phyloP scores from a whole-genome alignment of 1,284 basidiomycete species.

The Cryptococcus neoformans region DNA sequence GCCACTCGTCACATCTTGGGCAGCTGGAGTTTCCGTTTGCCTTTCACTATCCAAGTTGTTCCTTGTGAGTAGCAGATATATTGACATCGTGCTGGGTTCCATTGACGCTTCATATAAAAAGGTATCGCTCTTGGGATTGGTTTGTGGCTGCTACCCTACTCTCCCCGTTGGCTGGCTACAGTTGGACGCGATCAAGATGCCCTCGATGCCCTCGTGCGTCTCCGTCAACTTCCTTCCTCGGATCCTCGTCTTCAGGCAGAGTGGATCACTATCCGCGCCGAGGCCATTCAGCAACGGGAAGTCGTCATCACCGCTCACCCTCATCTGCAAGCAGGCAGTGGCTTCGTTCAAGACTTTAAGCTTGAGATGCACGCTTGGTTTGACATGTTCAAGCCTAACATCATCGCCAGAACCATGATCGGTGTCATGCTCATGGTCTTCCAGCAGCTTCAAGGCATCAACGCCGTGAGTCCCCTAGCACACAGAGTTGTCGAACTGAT shows the following conservation, averaged over 20 bases:
- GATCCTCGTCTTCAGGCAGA: conserved; percentile 41
- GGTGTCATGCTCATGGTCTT: conserved; percentile 28
- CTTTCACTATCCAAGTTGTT: conserved; percentile 34
- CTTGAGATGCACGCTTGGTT: conserved; percentile 20
- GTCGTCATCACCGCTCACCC: conserved; percentile 17
- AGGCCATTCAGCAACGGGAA: conserved; percentile 25
- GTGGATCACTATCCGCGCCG: conserved; percentile 40
- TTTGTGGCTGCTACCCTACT: conserved; percentile 53
- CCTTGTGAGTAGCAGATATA: conserved; percentile 8
- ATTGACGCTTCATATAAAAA: too few species aligned
- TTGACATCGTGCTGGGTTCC: too few species aligned
- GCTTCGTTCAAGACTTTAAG: conserved; percentile 11
- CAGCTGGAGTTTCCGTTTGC: conserved; percentile 30
- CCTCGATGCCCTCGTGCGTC: conserved; percentile 28
- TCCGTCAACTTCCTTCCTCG: conserved; percentile 32
- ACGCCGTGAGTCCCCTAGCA: conserved; percentile 11
- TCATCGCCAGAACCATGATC: conserved; percentile 21
- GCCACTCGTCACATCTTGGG: conserved; percentile 15
- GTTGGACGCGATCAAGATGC: conserved; percentile 32
- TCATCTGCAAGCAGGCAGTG: conserved; percentile 5
- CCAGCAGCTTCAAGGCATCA: conserved; percentile 33
- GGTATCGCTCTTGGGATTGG: conserved; percentile 43
- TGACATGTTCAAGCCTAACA: conserved; percentile 23
- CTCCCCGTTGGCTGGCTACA: conserved; percentile 59
- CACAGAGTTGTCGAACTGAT: too few species aligned